A percentile compares a stretch with the other conserved stretches of the same genome.
Evolutionary conservation across 148 eudicot species (phyloP).

Genomic region (Fagopyrum tataricum): DNA sequence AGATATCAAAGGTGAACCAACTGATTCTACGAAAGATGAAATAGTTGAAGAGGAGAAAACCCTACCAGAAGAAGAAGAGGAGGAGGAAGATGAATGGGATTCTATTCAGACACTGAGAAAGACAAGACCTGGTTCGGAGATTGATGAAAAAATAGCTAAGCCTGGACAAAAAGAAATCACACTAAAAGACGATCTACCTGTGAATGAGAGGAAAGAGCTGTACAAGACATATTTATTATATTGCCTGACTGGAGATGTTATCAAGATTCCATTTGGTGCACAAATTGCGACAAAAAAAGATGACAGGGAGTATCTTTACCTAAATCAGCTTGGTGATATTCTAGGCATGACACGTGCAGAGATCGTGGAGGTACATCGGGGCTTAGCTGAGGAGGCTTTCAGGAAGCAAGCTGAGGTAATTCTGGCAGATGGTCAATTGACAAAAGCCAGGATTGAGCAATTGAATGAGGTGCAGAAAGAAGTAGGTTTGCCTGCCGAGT

Average conservation of each 20-base stretch:
- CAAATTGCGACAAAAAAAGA: slow-evolving; percentile 60
- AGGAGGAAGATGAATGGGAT: slow-evolving; percentile 66
- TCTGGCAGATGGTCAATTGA: slow-evolving; percentile 82
- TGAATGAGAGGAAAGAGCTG: slow-evolving; percentile 67
- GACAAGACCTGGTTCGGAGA: slow-evolving; percentile 38
- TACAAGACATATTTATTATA: slow-evolving; percentile 70
- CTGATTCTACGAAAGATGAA: slow-evolving; percentile 44
- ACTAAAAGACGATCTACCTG: slow-evolving; percentile 69
- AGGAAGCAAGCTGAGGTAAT: slow-evolving; percentile 84
- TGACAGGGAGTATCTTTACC: slow-evolving; percentile 54
- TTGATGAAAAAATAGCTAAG: slow-evolving; percentile 32
- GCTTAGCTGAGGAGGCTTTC: slow-evolving; percentile 82
- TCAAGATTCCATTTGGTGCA: slow-evolving; percentile 58
- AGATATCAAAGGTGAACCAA: slow-evolving; percentile 78
- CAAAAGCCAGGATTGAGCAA: slow-evolving; percentile 65
- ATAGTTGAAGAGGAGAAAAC: slow-evolving; percentile 37
- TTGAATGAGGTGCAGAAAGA: slow-evolving; percentile 68
- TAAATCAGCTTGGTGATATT: slow-evolving; percentile 74
- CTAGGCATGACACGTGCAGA: slow-evolving; percentile 61
- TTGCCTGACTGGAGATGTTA: slow-evolving; percentile 73
- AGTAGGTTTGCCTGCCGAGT: slow-evolving; percentile 78
- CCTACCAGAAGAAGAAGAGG: slow-evolving; percentile 36
- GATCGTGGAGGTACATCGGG: slow-evolving; percentile 66
- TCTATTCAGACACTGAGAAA: slow-evolving; percentile 65
- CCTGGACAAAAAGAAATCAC: slow-evolving; percentile 70